Percentiles rank a stretch among this genome's conserved stretches.
Evolutionary conservation across 1,284 basidiomycete species (phyloP).

Genomic region (Lentinus polychrous): DNA sequence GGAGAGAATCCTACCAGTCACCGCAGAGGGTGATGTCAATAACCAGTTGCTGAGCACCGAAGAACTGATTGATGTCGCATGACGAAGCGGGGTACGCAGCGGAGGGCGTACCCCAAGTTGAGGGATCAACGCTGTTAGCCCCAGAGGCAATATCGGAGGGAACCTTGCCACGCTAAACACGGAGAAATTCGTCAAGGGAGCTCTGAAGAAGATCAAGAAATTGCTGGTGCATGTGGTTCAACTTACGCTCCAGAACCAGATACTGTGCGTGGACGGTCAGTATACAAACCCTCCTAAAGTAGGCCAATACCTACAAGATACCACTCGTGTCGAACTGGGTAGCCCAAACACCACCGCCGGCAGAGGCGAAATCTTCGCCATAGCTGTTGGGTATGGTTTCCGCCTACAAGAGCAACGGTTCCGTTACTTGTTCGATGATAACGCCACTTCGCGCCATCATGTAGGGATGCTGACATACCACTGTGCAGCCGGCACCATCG

Average conservation of each 20-base stretch:
- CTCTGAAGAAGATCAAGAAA: too few relatives aligned
- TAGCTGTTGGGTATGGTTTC: constrained; percentile 40
- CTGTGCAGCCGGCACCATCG: constrained; percentile 41
- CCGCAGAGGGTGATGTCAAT: constrained; percentile 56
- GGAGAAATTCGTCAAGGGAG: not conserved
- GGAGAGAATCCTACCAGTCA: constrained; percentile 31
- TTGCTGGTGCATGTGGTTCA: too few relatives aligned
- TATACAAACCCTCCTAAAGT: not conserved
- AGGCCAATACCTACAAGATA: constrained; percentile 9
- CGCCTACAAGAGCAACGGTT: constrained; percentile 8
- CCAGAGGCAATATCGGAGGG: constrained; percentile 17
- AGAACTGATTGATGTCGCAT: constrained; percentile 44
- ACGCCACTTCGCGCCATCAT: too few relatives aligned
- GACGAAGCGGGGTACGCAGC: constrained; percentile 45
- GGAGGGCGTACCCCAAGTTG: constrained; percentile 51
- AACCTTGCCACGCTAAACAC: constrained; percentile 32
- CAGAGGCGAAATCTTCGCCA: constrained; percentile 41
- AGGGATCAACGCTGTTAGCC: constrained; percentile 38
- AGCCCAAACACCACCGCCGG: constrained; percentile 61
- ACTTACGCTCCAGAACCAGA: constrained; percentile 64
- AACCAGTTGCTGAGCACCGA: constrained; percentile 35
- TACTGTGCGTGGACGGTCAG: constrained; percentile 25
- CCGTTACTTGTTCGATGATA: too few relatives aligned
- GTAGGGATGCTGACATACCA: constrained; percentile 16
- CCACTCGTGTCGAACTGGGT: constrained; percentile 49